Conservation (phyloP, 805 yeast genomes). For the Myxozyma monticola region DNA sequence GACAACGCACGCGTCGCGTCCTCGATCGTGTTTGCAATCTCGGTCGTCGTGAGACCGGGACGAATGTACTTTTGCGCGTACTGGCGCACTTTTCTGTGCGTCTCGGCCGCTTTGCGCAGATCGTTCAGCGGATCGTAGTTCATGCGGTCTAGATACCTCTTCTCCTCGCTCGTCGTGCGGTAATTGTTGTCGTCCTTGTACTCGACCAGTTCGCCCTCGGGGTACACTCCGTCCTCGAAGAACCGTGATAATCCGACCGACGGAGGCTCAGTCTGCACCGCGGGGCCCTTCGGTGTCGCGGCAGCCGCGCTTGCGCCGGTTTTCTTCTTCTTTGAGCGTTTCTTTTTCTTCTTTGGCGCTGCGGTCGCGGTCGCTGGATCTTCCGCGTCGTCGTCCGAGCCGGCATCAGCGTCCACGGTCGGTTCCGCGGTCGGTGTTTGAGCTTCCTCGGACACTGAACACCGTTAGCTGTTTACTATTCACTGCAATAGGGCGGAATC, state of each 20-base stretch:
- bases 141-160: conserved; percentile 70
- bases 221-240: conserved; percentile 71
- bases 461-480: no score
- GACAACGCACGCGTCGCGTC: conserved; percentile 75
- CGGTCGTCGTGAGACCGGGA: conserved; percentile 92
- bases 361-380: conserved; percentile 36
- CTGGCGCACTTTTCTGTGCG: conserved; percentile 86
- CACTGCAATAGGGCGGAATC: no score
- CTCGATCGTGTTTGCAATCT: conserved; percentile 87
- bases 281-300: conserved; percentile 38
- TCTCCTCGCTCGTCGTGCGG: conserved; percentile 84
- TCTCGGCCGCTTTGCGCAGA: conserved; percentile 92
- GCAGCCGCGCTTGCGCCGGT: conserved; percentile 2
- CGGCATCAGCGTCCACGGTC: conserved; percentile 40
- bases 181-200: conserved; percentile 67
- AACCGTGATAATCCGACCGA: conserved; percentile 63
- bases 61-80: conserved; percentile 70
- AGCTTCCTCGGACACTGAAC: no score
- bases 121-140: conserved; percentile 71
- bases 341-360: conserved; percentile 52
- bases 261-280: conserved; percentile 48
- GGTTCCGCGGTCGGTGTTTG: no score
- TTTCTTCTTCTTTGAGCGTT: conserved; percentile 46
- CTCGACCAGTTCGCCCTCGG: conserved; percentile 86
- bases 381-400: conserved; percentile 37